Evolutionary conservation across 306 rosid species (phyloP), one percentile per base, ranked within the genome.

Genomic region (Sophora flavescens): DNA sequence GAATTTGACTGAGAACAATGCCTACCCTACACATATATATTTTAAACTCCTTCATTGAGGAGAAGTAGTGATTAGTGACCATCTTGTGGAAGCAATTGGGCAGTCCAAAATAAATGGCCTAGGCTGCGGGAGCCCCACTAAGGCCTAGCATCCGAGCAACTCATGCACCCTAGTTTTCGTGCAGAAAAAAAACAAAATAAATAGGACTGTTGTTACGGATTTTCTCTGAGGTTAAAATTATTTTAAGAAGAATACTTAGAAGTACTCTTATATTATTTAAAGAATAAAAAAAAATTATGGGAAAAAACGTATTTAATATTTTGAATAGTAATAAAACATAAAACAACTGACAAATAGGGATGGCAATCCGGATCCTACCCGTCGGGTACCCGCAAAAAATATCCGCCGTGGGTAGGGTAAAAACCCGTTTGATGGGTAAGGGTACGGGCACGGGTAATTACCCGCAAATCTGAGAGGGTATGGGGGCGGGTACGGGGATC

Each of bases 161-260:
- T 7, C 67, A 32, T 35, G 69, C 26, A 4, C 12, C 67, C 68
- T 42, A 26, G 32, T 58, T 28, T 26, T 32, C 54, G 16, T 33
- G 68, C 78, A 59, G 45, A n/a, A 73, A n/a, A 26, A 72, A 58
- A 39, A 33, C 59, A 73, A n/a, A n/a, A n/a, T n/a, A n/a, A n/a
- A n/a, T n/a, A n/a, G 1, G 57, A 72, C 42, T 66, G 56, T 18
- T 4, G 18, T 56, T 12, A 45, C 13, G 57, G 58, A 67, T 67
- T 12, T 41, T 13, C 26, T 67, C 3, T 67, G 5, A 38, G 8
- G 50, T 15, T 38, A 8, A n/a, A 61, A 15, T 36, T 14, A 63
- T 18, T 8, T 56, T 3, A 38, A 63, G 41, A 10, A 16, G 10
- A 26, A n/a, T n/a, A n/a, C n/a, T n/a, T n/a, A n/a, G n/a, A n/a